These are phyloP conservation scores for Paramecium biaurelia DNA, from an alignment of 73 alveolate genomes.

Conservation along the genomic window DNA sequence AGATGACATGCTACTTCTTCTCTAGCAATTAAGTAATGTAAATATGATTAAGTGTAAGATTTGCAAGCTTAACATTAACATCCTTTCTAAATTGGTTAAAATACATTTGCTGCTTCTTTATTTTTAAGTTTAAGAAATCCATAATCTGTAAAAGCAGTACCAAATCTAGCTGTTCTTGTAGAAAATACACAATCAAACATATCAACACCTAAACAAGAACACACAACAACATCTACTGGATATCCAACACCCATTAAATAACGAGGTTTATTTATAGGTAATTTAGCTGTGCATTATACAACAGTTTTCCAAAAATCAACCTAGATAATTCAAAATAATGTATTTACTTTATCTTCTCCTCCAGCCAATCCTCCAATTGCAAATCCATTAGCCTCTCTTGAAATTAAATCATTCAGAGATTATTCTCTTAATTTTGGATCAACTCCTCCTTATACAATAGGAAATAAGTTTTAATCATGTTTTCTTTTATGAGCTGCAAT, in stretches of 20 bases:
- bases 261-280: conserved; percentile 98
- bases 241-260: conserved; percentile 99
- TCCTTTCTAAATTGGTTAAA: conserved; percentile 90
- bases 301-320: conserved; percentile 97
- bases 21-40: conserved; percentile 74
- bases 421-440: conserved; percentile 50
- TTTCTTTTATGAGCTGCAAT: conserved; percentile 78
- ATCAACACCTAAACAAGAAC: conserved; percentile 99
- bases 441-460: conserved; percentile 89
- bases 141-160: conserved; percentile 92
- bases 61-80: conserved; percentile 94
- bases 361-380: conserved; percentile 99
- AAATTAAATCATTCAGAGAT: conserved; percentile 89
- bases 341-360: conserved; percentile 94
- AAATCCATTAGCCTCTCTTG: conserved; percentile 97
- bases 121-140: conserved; percentile 90
- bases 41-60: conserved; percentile 90
- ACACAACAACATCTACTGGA: conserved; percentile 97
- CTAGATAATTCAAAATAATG: background rate
- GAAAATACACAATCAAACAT: conserved; percentile 99
- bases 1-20: conserved; percentile 90
- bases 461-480: conserved; percentile 92
- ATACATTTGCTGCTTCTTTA: conserved; percentile 74
- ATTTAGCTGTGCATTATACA: conserved; percentile 84
- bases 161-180: conserved; percentile 99